A percentile compares a stretch with the other conserved stretches of the same genome.
These are phyloP conservation scores for Quercus gilva DNA, from an alignment of 306 rosid genomes.

Conservation along the genomic window DNA sequence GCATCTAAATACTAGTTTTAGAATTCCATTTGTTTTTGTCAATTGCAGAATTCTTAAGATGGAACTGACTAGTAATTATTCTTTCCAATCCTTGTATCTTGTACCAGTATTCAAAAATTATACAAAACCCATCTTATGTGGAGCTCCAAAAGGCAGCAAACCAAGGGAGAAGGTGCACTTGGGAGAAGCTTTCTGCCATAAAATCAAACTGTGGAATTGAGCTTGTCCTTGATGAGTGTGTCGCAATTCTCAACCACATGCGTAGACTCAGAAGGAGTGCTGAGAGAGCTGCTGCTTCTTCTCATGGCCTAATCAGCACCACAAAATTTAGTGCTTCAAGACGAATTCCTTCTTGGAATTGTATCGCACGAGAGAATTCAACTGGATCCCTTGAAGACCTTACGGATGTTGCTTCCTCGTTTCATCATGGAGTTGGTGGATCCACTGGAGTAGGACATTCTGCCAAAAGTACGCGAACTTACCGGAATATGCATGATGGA, in stretches of 20 bases:
- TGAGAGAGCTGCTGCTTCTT: slow-evolving; percentile 73
- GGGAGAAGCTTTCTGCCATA: slow-evolving; percentile 97
- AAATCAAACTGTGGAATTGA: slow-evolving; percentile 96
- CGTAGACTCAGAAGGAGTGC: slow-evolving; percentile 73
- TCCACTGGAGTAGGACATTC: slow-evolving; percentile 33
- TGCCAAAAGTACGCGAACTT: slow-evolving; percentile 42
- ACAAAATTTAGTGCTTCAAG: slow-evolving; percentile 67
- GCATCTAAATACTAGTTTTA: background rate
- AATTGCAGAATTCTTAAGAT: background rate
- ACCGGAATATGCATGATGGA: slow-evolving; percentile 51
- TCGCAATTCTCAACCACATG: slow-evolving; percentile 87
- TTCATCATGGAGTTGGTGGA: slow-evolving; percentile 49
- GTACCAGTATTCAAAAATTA: slow-evolving; percentile 74
- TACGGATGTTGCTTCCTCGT: slow-evolving; percentile 44
- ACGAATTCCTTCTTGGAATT: slow-evolving; percentile 98
- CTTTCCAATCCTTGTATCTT: background rate
- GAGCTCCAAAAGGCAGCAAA: slow-evolving; percentile 98
- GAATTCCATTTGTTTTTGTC: background rate
- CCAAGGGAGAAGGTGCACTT: slow-evolving; percentile 96
- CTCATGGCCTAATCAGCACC: slow-evolving; percentile 55
- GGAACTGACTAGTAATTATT: slow-evolving; percentile 21
- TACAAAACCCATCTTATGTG: slow-evolving; percentile 79
- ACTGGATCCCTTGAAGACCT: slow-evolving; percentile 75
- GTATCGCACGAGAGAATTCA: slow-evolving; percentile 95
- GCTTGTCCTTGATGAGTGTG: slow-evolving; percentile 91